Percentiles rank a stretch among this genome's conserved stretches.
These are phyloP conservation scores for Rhodocollybia butyracea DNA, from an alignment of 768 basidiomycete species.

Conservation along the genomic window DNA sequence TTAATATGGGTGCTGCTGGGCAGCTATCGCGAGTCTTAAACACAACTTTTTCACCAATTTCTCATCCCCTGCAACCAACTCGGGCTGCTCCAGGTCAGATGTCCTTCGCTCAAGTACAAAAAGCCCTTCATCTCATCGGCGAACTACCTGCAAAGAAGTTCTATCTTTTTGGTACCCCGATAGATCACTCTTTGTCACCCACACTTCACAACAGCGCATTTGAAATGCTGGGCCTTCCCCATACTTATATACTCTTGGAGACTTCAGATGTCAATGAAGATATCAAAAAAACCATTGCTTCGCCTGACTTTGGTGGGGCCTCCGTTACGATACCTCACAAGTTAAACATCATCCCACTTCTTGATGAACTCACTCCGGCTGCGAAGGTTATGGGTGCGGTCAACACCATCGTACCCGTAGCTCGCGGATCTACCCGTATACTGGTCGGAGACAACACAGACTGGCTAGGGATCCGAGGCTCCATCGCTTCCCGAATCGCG, in stretches of 20 bases:
- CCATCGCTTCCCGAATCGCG: constrained; percentile 43
- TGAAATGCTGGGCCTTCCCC: constrained; percentile 75
- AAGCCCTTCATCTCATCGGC: constrained; percentile 77
- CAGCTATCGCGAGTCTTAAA: constrained; percentile 91
- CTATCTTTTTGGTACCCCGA: constrained; percentile 89
- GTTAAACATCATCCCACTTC: constrained; percentile 79
- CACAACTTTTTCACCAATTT: constrained; percentile 81
- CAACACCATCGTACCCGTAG: constrained; percentile 79
- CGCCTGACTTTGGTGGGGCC: constrained; percentile 86
- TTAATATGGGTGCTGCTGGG: constrained; percentile 90
- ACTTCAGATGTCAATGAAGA: constrained; percentile 61
- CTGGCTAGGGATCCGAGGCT: constrained; percentile 82
- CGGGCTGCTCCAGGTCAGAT: constrained; percentile 94
- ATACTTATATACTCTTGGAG: constrained; percentile 79
- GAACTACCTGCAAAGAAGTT: constrained; percentile 70
- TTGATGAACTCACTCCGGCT: constrained; percentile 77
- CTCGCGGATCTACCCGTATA: constrained; percentile 31
- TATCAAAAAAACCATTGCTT: constrained; percentile 58
- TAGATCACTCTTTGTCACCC: constrained; percentile 87
- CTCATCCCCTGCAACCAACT: constrained; percentile 81
- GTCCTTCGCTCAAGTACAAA: constrained; percentile 82
- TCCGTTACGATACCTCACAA: constrained; percentile 97
- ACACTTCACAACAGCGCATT: constrained; percentile 92
- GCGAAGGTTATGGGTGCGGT: constrained; percentile 90
- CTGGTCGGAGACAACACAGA: constrained; percentile 95